These are phyloP conservation scores for Clavulina sp. DNA, from an alignment of 768 basidiomycete genomes.

Conservation along the genomic window DNA sequence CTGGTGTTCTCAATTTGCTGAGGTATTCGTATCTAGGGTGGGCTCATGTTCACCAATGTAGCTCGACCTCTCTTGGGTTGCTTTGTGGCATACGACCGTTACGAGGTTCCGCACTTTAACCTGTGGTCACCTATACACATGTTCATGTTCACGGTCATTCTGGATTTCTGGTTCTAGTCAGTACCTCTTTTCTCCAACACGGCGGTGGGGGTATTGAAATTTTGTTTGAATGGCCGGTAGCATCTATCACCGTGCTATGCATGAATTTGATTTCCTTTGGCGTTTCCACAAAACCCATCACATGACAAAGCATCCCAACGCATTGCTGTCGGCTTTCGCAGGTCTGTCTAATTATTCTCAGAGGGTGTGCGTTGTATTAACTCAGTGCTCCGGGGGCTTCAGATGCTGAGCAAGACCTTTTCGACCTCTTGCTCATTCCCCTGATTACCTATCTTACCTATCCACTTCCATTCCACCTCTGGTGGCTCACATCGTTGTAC, in stretches of 20 bases:
- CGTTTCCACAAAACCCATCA: background rate
- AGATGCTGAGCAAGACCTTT: background rate
- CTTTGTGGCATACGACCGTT: background rate
- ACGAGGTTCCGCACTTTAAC: background rate
- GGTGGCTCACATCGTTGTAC: background rate
- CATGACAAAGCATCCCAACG: background rate
- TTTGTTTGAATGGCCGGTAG: background rate
- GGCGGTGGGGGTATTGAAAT: background rate
- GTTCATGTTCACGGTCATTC: background rate
- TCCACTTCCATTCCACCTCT: background rate
- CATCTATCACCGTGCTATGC: background rate
- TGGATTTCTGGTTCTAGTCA: background rate
- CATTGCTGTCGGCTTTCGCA: background rate
- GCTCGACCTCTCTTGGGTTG: background rate
- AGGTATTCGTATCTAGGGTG: background rate
- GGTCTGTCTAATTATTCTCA: no score
- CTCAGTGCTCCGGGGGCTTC: background rate
- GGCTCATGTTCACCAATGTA: background rate
- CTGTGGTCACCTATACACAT: background rate
- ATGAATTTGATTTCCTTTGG: background rate
- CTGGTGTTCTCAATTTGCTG: background rate
- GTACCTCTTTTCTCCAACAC: background rate
- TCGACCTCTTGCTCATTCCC: background rate
- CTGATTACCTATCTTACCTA: background rate
- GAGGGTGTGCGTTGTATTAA: background rate